phyloP scores from a whole-genome alignment of 179 eudicot species.

The Beta lomatogona region DNA sequence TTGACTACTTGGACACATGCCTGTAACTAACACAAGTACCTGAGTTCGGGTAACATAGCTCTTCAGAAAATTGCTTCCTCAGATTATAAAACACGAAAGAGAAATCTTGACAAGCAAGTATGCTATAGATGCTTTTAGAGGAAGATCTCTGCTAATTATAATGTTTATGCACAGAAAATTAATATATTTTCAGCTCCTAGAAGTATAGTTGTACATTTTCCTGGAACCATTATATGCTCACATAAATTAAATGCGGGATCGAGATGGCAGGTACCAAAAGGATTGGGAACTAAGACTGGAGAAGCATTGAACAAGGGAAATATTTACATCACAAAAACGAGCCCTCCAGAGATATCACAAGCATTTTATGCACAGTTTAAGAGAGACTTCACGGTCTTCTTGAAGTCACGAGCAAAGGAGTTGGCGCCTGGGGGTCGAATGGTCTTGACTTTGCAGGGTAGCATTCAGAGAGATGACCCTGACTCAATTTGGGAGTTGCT shows the following conservation, averaged over 20 bases:
- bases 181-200: not conserved
- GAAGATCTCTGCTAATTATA: not conserved
- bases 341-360: constrained; percentile 35
- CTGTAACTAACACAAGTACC: too few species aligned
- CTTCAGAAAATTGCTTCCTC: too few species aligned
- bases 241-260: not conserved
- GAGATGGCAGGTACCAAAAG: constrained; percentile 43
- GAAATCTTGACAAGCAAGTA: not conserved
- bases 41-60: too few species aligned
- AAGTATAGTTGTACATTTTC: not conserved
- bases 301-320: constrained; percentile 46
- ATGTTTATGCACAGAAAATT: not conserved
- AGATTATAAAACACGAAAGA: not conserved
- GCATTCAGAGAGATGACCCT: constrained; percentile 35
- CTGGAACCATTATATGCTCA: not conserved
- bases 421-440: constrained; percentile 50
- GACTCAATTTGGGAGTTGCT: constrained; percentile 36
- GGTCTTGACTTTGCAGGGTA: constrained; percentile 50
- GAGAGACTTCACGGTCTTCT: constrained; percentile 46
- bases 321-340: constrained; percentile 46
- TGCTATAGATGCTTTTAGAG: not conserved
- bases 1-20: too few species aligned
- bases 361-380: constrained; percentile 55
- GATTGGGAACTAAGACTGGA: constrained; percentile 27
- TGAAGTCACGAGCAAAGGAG: constrained; percentile 55